Conservation (phyloP, 129 eudicot genomes). For the Cynara cardunculus region DNA sequence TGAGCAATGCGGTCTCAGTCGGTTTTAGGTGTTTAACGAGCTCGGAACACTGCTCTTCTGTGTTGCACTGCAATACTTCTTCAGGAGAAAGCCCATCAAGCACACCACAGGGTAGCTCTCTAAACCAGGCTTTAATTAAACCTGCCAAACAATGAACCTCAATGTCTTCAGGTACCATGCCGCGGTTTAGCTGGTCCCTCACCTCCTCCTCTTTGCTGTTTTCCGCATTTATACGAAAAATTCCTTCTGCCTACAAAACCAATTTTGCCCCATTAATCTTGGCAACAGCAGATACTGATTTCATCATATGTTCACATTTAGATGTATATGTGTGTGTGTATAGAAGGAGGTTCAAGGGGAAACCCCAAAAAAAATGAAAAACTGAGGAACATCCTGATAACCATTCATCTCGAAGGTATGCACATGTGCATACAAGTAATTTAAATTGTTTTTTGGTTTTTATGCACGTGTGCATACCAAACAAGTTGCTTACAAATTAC, state of each 20-base stretch:
- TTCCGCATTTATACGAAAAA: constrained; percentile 83
- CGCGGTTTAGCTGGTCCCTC: constrained; percentile 73
- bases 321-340: background rate
- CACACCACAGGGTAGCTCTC: constrained; percentile 84
- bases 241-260: constrained; percentile 66
- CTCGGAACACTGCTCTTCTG: constrained; percentile 55
- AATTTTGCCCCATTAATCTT: background rate
- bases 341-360: too few relatives aligned
- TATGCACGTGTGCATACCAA: too few relatives aligned
- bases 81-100: constrained; percentile 89
- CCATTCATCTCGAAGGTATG: too few relatives aligned
- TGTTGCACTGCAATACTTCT: constrained; percentile 64
- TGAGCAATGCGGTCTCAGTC: constrained; percentile 67
- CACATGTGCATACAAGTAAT: too few relatives aligned
- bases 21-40: constrained; percentile 70
- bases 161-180: constrained; percentile 75
- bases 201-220: constrained; percentile 80
- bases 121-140: constrained; percentile 82
- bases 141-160: constrained; percentile 89
- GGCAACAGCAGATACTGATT: background rate
- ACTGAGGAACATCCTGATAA: too few relatives aligned
- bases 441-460: too few relatives aligned
- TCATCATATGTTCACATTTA: background rate
- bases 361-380: too few relatives aligned
- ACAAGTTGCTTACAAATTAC: too few relatives aligned